Evolutionary conservation across 2,329 filamentous ascomycete genomes (phyloP).

Genomic region (Colletotrichum sp.): DNA sequence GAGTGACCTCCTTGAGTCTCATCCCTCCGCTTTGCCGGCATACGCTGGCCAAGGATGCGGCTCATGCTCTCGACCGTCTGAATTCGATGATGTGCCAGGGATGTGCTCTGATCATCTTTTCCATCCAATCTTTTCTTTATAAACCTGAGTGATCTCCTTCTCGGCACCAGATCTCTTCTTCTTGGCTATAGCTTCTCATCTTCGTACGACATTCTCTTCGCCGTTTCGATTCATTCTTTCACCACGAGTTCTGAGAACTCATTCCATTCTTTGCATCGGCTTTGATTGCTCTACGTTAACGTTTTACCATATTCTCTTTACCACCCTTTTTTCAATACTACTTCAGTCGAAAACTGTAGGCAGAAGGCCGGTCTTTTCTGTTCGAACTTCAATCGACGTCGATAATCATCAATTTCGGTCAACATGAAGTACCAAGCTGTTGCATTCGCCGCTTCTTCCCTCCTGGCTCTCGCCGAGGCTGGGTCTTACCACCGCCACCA

Average conservation of each 20-base stretch:
- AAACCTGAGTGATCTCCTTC: conserved; percentile 1
- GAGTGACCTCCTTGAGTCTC: background rate
- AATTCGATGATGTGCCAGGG: conserved; percentile 2
- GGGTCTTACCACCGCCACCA: conserved; percentile 1
- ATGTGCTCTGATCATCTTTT: background rate
- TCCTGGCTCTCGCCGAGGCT: conserved; percentile 8
- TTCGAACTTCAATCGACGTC: background rate
- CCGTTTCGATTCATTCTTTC: conserved; percentile 18
- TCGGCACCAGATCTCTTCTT: background rate
- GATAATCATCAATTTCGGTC: background rate
- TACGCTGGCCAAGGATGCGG: background rate
- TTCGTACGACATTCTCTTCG: conserved; percentile 10
- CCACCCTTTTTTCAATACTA: background rate
- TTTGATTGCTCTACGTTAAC: background rate
- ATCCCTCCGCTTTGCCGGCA: background rate
- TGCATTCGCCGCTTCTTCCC: conserved; percentile 10
- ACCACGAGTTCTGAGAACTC: conserved; percentile 23
- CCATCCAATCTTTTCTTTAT: conserved; percentile 10
- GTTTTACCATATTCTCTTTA: background rate
- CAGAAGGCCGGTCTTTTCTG: conserved; percentile 18
- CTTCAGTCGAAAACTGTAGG: background rate
- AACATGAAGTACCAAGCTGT: conserved; percentile 24
- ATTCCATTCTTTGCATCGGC: conserved; percentile 24
- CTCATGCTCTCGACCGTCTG: conserved; percentile 3
- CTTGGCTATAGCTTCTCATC: conserved; percentile 13